Conservation (phyloP, 345 rosid genomes). For the Rhodamnia argentea region DNA sequence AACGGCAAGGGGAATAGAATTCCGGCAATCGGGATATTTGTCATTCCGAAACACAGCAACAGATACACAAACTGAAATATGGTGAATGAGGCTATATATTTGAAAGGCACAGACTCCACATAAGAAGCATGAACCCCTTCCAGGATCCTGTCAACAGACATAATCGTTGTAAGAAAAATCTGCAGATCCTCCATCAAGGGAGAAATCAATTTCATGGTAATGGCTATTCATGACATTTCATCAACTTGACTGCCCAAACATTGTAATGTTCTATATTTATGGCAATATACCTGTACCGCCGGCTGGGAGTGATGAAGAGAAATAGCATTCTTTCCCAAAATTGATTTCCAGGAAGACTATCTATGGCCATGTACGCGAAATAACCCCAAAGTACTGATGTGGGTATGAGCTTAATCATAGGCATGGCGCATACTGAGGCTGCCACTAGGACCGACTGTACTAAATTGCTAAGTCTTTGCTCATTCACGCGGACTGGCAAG, state of each 20-base stretch:
- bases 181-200: neutral
- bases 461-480: slow-evolving; percentile 74
- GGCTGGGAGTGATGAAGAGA: slow-evolving; percentile 44
- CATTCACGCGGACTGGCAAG: slow-evolving; percentile 81
- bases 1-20: slow-evolving; percentile 79
- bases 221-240: neutral
- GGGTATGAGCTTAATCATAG: slow-evolving; percentile 66
- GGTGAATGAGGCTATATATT: slow-evolving; percentile 40
- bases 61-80: slow-evolving; percentile 53
- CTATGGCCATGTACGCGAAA: slow-evolving; percentile 85
- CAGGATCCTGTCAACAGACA: slow-evolving; percentile 38
- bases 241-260: neutral
- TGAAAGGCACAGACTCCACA: slow-evolving; percentile 65
- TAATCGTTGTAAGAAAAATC: neutral
- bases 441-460: slow-evolving; percentile 68
- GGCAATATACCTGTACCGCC: slow-evolving; percentile 50
- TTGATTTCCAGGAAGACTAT: slow-evolving; percentile 85
- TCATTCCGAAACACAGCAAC: slow-evolving; percentile 57
- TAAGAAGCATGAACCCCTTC: slow-evolving; percentile 67
- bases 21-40: slow-evolving; percentile 86
- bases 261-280: neutral
- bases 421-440: slow-evolving; percentile 49
- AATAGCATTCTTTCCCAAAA: slow-evolving; percentile 74
- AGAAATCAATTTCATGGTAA: neutral
- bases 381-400: slow-evolving; percentile 87